These are phyloP conservation scores for Naegleria gruberi DNA, from an alignment of 208 protist species.

Conservation along the genomic window DNA sequence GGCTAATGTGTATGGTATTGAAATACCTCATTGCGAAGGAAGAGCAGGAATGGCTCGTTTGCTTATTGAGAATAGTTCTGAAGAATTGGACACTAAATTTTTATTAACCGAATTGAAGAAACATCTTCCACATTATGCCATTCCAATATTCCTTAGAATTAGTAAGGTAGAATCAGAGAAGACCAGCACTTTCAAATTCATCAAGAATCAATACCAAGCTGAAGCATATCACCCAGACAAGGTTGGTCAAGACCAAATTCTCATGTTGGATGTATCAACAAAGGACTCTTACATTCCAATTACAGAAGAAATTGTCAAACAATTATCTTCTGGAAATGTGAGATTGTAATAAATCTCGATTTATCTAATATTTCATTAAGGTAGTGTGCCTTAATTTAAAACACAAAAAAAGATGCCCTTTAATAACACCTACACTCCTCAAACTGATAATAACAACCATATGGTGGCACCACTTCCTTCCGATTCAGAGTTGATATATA, in stretches of 20 bases:
- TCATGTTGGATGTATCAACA: background rate
- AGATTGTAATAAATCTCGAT: too few species aligned
- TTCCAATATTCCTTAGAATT: background rate
- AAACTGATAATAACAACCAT: too few species aligned
- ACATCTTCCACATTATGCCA: background rate
- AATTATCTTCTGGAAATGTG: too few species aligned
- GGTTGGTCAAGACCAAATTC: background rate
- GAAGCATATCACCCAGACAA: background rate
- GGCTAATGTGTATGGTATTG: conserved; percentile 58
- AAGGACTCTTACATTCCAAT: background rate
- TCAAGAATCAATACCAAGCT: background rate
- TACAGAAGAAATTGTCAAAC: too few species aligned
- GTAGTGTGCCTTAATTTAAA: too few species aligned
- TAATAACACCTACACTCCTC: too few species aligned
- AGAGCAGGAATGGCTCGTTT: conserved; percentile 21
- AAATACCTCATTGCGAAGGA: conserved; percentile 48
- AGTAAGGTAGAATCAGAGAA: background rate
- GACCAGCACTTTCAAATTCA: background rate
- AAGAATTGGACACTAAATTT: background rate
- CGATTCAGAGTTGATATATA: too few species aligned
- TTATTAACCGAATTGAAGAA: background rate
- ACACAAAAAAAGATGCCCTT: too few species aligned
- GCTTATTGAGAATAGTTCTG: background rate
- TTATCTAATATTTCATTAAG: too few species aligned
- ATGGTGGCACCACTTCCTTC: too few species aligned